Conservation (phyloP, 2,329 filamentous ascomycete genomes). For the Nothomitra cinnamomea region DNA sequence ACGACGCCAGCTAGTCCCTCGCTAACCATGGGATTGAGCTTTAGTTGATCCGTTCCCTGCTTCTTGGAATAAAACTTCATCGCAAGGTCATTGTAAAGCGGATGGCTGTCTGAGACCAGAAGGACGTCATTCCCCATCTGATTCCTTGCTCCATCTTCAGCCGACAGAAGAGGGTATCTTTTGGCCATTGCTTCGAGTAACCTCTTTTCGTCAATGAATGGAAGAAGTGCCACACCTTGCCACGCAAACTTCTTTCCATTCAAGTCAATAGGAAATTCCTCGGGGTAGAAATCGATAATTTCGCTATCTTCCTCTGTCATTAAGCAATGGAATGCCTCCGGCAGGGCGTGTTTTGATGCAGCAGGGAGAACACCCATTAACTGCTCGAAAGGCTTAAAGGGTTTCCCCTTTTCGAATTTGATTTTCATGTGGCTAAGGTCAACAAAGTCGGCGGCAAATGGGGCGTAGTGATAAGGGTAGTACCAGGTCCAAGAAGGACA, state of each 20-base stretch:
- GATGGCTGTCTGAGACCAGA: conserved; percentile 67
- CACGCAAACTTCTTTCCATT: conserved; percentile 98
- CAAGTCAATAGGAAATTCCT: conserved; percentile 80
- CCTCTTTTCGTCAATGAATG: conserved; percentile 88
- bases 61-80: conserved; percentile 86
- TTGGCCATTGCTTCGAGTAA: conserved; percentile 66
- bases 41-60: conserved; percentile 46
- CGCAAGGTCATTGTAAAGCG: conserved; percentile 72
- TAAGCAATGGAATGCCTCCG: conserved; percentile 70
- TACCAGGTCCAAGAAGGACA: conserved; percentile 99
- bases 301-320: conserved; percentile 81
- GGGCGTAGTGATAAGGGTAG: conserved; percentile 95
- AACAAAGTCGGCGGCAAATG: conserved; percentile 89
- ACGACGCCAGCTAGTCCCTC: conserved; percentile 66
- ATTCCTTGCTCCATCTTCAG: conserved; percentile 66
- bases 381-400: conserved; percentile 88
- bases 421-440: conserved; percentile 65
- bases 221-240: conserved; percentile 86
- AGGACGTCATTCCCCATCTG: conserved; percentile 64
- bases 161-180: conserved; percentile 62
- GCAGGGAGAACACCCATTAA: conserved; percentile 95
- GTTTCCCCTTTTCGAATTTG: conserved; percentile 65
- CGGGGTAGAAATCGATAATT: conserved; percentile 95
- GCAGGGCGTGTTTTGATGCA: conserved; percentile 80
- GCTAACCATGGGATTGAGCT: conserved; percentile 57